These are phyloP conservation scores for Didymella glomerata DNA, from an alignment of 2,329 filamentous ascomycete species.

Conservation along the genomic window DNA sequence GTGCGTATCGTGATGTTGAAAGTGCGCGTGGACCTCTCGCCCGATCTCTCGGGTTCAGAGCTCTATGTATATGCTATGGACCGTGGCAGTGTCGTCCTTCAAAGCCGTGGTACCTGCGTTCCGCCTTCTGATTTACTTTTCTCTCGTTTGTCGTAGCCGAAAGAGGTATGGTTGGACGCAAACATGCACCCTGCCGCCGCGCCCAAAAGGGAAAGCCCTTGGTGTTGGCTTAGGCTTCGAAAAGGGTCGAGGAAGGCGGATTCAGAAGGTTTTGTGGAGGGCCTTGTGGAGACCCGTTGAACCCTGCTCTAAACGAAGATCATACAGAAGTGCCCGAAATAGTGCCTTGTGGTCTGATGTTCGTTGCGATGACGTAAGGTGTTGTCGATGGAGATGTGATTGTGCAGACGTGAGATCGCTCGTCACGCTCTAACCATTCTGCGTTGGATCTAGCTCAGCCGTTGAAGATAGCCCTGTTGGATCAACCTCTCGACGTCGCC, in stretches of 20 bases:
- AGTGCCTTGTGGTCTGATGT: constrained; percentile 7
- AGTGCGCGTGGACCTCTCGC: constrained; percentile 1
- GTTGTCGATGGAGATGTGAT: not conserved
- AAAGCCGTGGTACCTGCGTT: constrained; percentile 4
- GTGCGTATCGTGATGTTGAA: not conserved
- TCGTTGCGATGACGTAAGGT: not conserved
- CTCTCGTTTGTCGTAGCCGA: not conserved
- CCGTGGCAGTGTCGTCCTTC: constrained; percentile 10
- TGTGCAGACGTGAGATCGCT: not conserved
- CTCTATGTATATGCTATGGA: constrained; percentile 1
- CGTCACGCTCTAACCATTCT: not conserved
- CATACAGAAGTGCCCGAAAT: constrained; percentile 2
- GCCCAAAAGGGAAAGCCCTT: constrained; percentile 9
- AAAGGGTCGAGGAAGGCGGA: not conserved
- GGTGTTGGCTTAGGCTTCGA: constrained; percentile 9
- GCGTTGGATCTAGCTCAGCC: constrained; percentile 71
- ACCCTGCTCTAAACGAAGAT: not conserved
- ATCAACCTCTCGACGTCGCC: constrained; percentile 96
- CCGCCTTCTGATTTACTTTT: not conserved
- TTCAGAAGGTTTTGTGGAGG: constrained; percentile 1
- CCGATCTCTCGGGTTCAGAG: not conserved
- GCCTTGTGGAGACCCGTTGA: constrained; percentile 5
- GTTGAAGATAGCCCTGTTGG: constrained; percentile 92
- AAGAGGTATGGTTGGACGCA: not conserved
- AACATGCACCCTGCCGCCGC: constrained; percentile 9